A percentile compares a stretch with the other conserved stretches of the same genome.
phyloP scores from a whole-genome alignment of 2,329 filamentous ascomycete genomes.

The Teratosphaeria epicoccoides region DNA sequence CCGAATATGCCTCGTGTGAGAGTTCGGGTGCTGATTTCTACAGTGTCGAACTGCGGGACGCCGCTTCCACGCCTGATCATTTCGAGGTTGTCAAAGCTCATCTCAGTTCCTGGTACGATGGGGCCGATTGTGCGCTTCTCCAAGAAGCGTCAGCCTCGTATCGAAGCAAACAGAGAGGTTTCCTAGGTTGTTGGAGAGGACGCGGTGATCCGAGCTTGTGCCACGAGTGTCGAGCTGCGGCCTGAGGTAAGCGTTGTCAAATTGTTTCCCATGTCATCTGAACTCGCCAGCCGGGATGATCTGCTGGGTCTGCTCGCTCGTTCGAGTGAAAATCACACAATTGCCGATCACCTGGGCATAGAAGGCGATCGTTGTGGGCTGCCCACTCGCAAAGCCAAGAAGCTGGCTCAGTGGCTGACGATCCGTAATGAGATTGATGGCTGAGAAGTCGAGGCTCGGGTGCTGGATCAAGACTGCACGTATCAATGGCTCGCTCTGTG shows the following conservation, averaged over 20 bases:
- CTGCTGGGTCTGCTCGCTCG: neutral
- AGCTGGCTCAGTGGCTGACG: neutral
- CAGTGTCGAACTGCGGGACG: neutral
- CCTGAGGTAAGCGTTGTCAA: neutral
- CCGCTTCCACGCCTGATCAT: neutral
- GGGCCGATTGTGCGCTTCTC: neutral
- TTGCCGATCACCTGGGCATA: neutral
- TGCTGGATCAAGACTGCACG: neutral
- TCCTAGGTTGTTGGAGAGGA: neutral
- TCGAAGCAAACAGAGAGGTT: neutral
- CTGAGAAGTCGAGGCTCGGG: neutral
- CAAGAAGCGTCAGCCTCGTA: neutral
- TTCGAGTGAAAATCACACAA: neutral
- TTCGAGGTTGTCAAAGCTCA: neutral
- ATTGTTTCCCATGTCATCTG: neutral
- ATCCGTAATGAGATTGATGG: neutral
- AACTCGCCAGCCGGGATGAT: neutral
- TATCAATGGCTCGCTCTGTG: neutral
- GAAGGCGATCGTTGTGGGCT: neutral
- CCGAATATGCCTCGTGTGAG: neutral
- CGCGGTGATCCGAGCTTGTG: neutral
- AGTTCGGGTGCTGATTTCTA: neutral
- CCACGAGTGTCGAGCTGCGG: neutral
- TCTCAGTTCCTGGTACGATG: neutral
- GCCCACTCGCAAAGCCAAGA: neutral